Evolutionary conservation across 108 stramenopile species (phyloP), one percentile per base, ranked within the genome.

Genomic region (Discostella stelligeroides): DNA sequence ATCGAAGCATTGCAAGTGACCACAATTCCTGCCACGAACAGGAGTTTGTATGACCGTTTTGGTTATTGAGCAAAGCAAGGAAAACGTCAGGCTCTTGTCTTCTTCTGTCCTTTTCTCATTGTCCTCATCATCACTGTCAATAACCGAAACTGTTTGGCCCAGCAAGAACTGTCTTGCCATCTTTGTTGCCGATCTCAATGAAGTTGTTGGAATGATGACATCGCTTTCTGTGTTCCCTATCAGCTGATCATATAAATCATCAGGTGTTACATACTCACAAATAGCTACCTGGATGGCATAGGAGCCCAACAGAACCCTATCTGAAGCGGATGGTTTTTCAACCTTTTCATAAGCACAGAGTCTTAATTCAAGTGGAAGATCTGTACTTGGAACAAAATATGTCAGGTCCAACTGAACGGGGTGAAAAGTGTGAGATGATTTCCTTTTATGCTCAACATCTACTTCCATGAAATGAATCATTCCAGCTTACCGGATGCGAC

Each of bases 21-120:
- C 67, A 21, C 77, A 79, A 34, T 62, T 28, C 38, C 77, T 51
- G 38, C 70, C 70, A 14, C 77, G 70, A 40, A 92, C 94, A 20
- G 94, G 94, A 34, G 75, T 83, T 28, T 74, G 64, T 72, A 91
- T 86, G n/a, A 62, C 49, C 25, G 66, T 57, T 64, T 80, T 88
- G 6, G 75, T 70, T 10, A 84, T 70, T n/a, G 86, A 81, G 70
- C 85, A 87, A 13, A 69, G 24, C 12, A 93, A 60, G 0, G 84
- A 84, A 53, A 89, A 88, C 8, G 73, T 70, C 12, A 89, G 61
- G 42, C 49, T 49, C 18, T 71, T 66, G 48, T 59, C 60, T 25
- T 59, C 60, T 12, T 24, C 51, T 29, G 72, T 71, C 20, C 58
- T 45, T 12, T 27, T 40, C n/a, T 60, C 27, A 62, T 77, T 70